These are phyloP conservation scores for Tricholoma terreum DNA, from an alignment of 768 basidiomycete species.

Conservation along the genomic window DNA sequence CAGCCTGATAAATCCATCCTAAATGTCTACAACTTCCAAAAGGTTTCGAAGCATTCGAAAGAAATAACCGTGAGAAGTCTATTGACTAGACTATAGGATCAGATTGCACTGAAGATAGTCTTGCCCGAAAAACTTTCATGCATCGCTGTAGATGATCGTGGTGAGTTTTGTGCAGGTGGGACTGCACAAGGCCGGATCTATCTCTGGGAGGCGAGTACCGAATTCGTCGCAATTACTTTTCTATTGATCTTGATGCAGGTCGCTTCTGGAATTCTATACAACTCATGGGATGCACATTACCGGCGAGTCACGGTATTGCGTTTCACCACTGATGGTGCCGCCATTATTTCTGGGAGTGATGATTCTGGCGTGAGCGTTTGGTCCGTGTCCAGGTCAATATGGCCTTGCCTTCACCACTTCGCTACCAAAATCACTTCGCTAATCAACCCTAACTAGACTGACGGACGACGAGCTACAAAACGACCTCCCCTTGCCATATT, in stretches of 20 bases:
- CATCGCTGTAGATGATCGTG: constrained; percentile 68
- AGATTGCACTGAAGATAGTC: constrained; percentile 80
- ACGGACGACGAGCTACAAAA: constrained; percentile 72
- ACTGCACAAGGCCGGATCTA: constrained; percentile 87
- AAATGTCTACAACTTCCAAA: constrained; percentile 92
- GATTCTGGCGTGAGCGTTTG: constrained; percentile 90
- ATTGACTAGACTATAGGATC: constrained; percentile 58
- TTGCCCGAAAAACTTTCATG: constrained; percentile 88
- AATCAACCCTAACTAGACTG: constrained; percentile 46
- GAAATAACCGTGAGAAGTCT: not conserved
- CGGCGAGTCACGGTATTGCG: constrained; percentile 78
- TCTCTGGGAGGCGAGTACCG: constrained; percentile 84
- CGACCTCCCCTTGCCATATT: constrained; percentile 74
- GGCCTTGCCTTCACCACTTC: constrained; percentile 12
- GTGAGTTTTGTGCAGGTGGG: constrained; percentile 82
- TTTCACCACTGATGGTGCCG: constrained; percentile 80
- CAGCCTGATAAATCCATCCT: constrained; percentile 88
- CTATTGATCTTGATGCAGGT: constrained; percentile 47
- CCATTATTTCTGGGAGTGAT: constrained; percentile 83
- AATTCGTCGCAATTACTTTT: not conserved
- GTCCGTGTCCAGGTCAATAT: constrained; percentile 77
- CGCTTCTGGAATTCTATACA: constrained; percentile 89
- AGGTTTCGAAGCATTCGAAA: constrained; percentile 44
- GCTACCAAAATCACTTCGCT: not conserved
- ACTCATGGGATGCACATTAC: constrained; percentile 95